Evolutionary conservation across 441 rosid genomes (phyloP).

Genomic region (Populus hybrid): DNA sequence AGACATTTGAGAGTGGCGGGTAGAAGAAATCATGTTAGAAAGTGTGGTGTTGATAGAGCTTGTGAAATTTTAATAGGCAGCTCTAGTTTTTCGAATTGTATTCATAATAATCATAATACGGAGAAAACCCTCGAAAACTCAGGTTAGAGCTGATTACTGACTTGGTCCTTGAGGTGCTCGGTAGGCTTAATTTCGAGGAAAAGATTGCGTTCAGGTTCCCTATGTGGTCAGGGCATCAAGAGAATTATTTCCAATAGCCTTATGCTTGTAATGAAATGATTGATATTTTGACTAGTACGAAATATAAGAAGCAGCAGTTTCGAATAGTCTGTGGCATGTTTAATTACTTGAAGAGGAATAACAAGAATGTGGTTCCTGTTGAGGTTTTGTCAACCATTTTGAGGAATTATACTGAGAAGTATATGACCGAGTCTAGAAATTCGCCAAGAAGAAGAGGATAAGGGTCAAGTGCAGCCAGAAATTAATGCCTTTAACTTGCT

Average conservation of each 20-base stretch:
- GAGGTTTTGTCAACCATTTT: constrained; percentile 56
- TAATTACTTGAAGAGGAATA: constrained; percentile 72
- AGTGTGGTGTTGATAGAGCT: no score
- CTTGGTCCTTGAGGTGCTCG: constrained; percentile 56
- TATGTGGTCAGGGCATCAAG: constrained; percentile 66
- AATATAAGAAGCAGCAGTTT: constrained; percentile 74
- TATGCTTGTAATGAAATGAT: constrained; percentile 68
- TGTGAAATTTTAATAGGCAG: no score
- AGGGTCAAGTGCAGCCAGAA: constrained; percentile 86
- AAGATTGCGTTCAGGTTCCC: constrained; percentile 74
- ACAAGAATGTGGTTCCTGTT: constrained; percentile 46
- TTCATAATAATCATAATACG: no score
- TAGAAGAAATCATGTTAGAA: background rate
- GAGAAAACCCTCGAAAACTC: no score
- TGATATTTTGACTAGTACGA: constrained; percentile 71
- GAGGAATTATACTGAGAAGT: constrained; percentile 66
- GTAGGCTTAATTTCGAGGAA: constrained; percentile 70
- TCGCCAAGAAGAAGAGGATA: constrained; percentile 77
- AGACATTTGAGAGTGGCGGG: background rate
- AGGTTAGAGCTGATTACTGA: no score
- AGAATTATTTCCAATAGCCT: constrained; percentile 60
- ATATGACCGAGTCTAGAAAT: constrained; percentile 75
- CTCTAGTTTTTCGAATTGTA: no score
- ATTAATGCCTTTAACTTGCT: constrained; percentile 82
- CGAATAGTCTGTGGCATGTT: constrained; percentile 72